Evolutionary conservation across 176 grass and related monocot species (phyloP).

Genomic region (Zea luxurians): DNA sequence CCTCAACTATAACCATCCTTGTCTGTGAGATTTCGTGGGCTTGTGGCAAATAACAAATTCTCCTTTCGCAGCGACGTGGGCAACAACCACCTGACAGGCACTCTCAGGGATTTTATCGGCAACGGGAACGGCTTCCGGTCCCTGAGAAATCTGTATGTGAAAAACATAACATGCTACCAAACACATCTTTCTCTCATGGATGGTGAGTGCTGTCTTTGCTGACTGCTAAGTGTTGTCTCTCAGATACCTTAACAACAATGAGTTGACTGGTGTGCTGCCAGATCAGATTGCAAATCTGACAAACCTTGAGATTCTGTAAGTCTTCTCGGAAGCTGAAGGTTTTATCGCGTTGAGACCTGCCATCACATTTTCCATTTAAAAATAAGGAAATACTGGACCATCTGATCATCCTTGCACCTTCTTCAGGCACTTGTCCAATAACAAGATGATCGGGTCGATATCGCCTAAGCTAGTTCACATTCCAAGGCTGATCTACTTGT

Average conservation of each 20-base stretch:
- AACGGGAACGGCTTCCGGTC: conserved; percentile 84
- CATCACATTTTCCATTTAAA: not conserved
- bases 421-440: conserved; percentile 77
- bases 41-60: conserved; percentile 21
- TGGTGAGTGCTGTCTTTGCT: conserved; percentile 15
- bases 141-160: conserved; percentile 84
- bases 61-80: not conserved
- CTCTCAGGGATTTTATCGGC: conserved; percentile 70
- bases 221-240: conserved; percentile 30
- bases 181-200: conserved; percentile 23
- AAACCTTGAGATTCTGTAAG: conserved; percentile 93
- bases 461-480: conserved; percentile 74
- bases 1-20: not conserved
- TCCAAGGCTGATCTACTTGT: conserved; percentile 91
- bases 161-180: not conserved
- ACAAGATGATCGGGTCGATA: conserved; percentile 82
- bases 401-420: conserved; percentile 1
- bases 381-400: not conserved
- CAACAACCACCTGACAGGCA: conserved; percentile 40
- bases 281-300: conserved; percentile 92
- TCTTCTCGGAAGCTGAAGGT: conserved; percentile 19
- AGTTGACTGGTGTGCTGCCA: conserved; percentile 78
- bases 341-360: conserved; percentile 1
- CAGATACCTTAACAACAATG: conserved; percentile 91
- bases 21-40: not conserved